Evolutionary conservation across 2,329 filamentous ascomycete species (phyloP).

Genomic region (Cercospora nicotianae): DNA sequence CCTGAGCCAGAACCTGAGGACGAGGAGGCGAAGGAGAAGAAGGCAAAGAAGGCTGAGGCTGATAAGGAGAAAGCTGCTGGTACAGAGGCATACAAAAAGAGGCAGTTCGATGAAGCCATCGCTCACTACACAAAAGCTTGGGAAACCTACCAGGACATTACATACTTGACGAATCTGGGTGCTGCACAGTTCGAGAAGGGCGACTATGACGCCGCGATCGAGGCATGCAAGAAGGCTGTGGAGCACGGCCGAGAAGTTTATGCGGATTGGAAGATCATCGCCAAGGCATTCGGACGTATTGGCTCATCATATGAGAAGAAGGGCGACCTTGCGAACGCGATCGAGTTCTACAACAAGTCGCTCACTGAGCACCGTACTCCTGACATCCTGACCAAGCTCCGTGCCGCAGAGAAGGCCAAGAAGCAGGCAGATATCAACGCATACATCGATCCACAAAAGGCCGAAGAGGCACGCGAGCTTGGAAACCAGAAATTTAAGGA

Average conservation of each 20-base stretch:
- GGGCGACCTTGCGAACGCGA: constrained; percentile 74
- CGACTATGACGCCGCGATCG: constrained; percentile 83
- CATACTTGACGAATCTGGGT: constrained; percentile 94
- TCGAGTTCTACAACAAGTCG: constrained; percentile 89
- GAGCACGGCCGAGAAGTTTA: constrained; percentile 86
- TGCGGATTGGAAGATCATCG: constrained; percentile 96
- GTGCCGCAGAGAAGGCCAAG: constrained; percentile 84
- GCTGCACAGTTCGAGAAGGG: constrained; percentile 96
- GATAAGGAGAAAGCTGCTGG: constrained; percentile 94
- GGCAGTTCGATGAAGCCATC: constrained; percentile 92
- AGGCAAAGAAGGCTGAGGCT: constrained; percentile 87
- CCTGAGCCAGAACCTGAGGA: constrained; percentile 69
- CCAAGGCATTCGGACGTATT: constrained; percentile 95
- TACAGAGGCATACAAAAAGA: constrained; percentile 97
- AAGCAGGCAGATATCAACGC: constrained; percentile 71
- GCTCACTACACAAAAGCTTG: constrained; percentile 93
- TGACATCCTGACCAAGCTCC: constrained; percentile 89
- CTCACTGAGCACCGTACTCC: constrained; percentile 96
- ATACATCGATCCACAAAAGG: constrained; percentile 87
- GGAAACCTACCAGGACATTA: constrained; percentile 93
- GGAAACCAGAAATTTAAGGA: constrained; percentile 98
- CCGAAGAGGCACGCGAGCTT: constrained; percentile 90
- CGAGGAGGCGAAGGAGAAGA: constrained; percentile 79
- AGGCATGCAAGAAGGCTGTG: constrained; percentile 82
- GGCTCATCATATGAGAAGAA: constrained; percentile 90